Evolutionary conservation across 176 grass and related monocot species (phyloP).

Genomic region (Chloris gayana): DNA sequence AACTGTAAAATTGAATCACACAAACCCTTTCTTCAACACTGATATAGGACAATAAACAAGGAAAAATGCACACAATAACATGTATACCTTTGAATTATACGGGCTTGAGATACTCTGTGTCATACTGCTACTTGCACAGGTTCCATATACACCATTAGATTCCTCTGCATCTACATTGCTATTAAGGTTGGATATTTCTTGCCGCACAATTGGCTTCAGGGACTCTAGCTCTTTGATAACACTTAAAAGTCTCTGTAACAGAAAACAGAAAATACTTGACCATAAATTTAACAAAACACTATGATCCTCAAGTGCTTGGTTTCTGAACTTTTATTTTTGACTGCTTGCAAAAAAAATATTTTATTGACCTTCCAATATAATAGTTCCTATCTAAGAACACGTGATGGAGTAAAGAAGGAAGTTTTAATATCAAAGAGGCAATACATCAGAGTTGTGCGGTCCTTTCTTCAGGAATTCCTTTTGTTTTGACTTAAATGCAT

Average conservation of each 20-base stretch:
- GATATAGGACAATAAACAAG: slow-evolving; percentile 13
- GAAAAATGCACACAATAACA: slow-evolving; percentile 3
- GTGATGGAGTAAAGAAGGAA: slow-evolving; percentile 18
- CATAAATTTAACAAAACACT: neutral
- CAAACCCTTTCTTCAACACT: slow-evolving; percentile 5
- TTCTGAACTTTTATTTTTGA: neutral
- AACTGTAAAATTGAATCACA: slow-evolving; percentile 1
- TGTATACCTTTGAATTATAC: slow-evolving; percentile 69
- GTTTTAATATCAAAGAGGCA: slow-evolving; percentile 14
- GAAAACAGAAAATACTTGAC: slow-evolving; percentile 16
- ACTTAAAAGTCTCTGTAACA: slow-evolving; percentile 76
- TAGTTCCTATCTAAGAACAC: slow-evolving; percentile 20
- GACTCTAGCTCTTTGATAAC: slow-evolving; percentile 85
- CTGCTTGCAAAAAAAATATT: slow-evolving; percentile 7
- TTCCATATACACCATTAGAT: slow-evolving; percentile 39
- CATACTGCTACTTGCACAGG: slow-evolving; percentile 20
- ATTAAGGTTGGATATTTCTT: slow-evolving; percentile 62
- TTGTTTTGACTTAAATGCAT: slow-evolving; percentile 62
- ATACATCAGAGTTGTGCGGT: slow-evolving; percentile 42
- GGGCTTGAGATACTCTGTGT: slow-evolving; percentile 36
- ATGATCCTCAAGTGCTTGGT: neutral
- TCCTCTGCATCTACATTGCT: slow-evolving; percentile 27
- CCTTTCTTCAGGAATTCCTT: slow-evolving; percentile 78
- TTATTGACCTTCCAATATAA: neutral
- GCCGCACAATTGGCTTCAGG: slow-evolving; percentile 76